phyloP scores from a whole-genome alignment of 805 yeast genomes.

The Osmozyma mogii region DNA sequence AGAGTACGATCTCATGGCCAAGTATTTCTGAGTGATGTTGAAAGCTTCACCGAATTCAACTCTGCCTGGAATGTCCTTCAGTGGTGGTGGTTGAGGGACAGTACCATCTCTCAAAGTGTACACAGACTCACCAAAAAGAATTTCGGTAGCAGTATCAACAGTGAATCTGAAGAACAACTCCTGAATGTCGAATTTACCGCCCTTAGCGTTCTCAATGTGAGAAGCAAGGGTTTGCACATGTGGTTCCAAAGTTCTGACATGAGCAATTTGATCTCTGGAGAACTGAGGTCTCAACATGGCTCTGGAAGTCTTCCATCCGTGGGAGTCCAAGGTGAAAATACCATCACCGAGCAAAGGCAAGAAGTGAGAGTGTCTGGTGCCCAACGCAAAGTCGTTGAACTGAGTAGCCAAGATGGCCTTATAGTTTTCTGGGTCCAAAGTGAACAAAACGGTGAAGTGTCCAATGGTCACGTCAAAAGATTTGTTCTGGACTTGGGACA shows the following conservation, averaged over 20 bases:
- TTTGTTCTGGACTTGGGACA: neutral
- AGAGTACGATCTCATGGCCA: constrained; percentile 26
- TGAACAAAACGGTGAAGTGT: constrained; percentile 16
- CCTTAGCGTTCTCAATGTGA: constrained; percentile 21
- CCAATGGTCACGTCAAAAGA: constrained; percentile 10
- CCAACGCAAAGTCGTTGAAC: constrained; percentile 33
- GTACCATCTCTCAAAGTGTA: constrained; percentile 23
- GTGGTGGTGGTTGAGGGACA: constrained; percentile 17
- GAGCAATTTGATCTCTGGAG: constrained; percentile 36
- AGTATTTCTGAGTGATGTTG: constrained; percentile 23
- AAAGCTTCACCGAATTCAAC: constrained; percentile 27
- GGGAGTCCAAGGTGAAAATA: constrained; percentile 34
- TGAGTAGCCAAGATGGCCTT: constrained; percentile 37
- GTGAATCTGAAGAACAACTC: constrained; percentile 32
- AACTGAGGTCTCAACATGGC: constrained; percentile 39
- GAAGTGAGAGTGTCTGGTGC: constrained; percentile 30
- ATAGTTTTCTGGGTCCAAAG: constrained; percentile 34
- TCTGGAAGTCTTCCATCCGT: constrained; percentile 37
- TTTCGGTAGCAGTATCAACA: constrained; percentile 34
- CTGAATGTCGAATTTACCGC: constrained; percentile 28
- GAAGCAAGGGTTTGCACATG: constrained; percentile 28
- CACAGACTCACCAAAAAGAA: constrained; percentile 34
- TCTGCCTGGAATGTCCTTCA: constrained; percentile 21
- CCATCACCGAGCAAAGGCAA: constrained; percentile 35
- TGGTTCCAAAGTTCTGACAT: constrained; percentile 31